Percentiles rank a stretch among this genome's conserved stretches.
Evolutionary conservation across 208 protist species (phyloP).

Genomic region (Wallacemonas collosoma): DNA sequence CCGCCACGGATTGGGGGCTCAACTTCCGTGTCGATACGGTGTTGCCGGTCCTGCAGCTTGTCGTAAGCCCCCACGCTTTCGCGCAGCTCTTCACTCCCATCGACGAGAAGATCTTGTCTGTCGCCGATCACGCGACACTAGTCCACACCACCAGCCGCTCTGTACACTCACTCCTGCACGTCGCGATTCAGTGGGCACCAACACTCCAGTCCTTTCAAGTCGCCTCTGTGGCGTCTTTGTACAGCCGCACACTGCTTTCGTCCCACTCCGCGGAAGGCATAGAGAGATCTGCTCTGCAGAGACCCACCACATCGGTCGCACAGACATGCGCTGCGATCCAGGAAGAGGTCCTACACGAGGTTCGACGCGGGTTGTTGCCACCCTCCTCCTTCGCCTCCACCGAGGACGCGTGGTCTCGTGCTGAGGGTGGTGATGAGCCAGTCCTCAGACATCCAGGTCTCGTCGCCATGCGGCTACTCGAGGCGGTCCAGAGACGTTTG

Average conservation of each 20-base stretch:
- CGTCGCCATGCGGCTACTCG: background rate
- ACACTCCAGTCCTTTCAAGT: slow-evolving; percentile 18
- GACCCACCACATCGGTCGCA: background rate
- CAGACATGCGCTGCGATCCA: background rate
- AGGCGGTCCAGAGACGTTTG: background rate
- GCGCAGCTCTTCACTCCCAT: background rate
- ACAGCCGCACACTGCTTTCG: slow-evolving; percentile 13
- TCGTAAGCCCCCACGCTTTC: background rate
- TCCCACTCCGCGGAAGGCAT: background rate
- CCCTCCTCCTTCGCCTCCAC: background rate
- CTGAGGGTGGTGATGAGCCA: background rate
- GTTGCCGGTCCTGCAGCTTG: slow-evolving; percentile 18
- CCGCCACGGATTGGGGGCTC: background rate
- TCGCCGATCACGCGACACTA: too few relatives aligned
- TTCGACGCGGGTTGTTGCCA: background rate
- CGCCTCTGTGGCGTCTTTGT: slow-evolving; percentile 9
- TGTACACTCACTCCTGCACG: background rate
- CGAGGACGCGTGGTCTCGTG: too few relatives aligned
- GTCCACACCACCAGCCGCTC: too few relatives aligned
- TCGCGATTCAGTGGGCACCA: slow-evolving; percentile 1
- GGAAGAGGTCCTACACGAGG: background rate
- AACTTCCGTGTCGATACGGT: slow-evolving; percentile 20
- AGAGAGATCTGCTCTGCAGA: background rate
- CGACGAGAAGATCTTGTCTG: background rate
- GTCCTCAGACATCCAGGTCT: background rate